Conservation (phyloP, 2,329 filamentous ascomycete species). For the Hymenotorrendiella dingleyae region DNA sequence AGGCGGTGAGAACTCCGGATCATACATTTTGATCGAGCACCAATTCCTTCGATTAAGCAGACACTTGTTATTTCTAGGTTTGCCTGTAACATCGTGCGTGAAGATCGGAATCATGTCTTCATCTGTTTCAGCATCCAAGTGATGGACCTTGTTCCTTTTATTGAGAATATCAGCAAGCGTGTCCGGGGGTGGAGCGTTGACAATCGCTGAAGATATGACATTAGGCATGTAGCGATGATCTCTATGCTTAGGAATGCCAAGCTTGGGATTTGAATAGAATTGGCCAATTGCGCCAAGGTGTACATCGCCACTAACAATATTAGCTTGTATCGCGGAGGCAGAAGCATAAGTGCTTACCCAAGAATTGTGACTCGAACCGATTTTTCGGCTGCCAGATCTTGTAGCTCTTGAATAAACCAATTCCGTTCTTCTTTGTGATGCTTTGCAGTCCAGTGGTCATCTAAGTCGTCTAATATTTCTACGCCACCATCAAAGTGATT, state of each 20-base stretch:
- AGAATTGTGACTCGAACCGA: conserved; percentile 88
- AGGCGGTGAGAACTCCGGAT: conserved; percentile 69
- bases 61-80: conserved; percentile 83
- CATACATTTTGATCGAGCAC: conserved; percentile 85
- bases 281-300: conserved; percentile 89
- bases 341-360: conserved; percentile 41
- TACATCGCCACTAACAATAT: conserved; percentile 70
- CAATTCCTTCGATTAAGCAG: conserved; percentile 88
- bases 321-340: conserved; percentile 10
- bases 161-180: conserved; percentile 88
- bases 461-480: conserved; percentile 80
- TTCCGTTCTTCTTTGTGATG: conserved; percentile 88
- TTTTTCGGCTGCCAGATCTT: conserved; percentile 88
- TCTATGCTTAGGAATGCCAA: conserved; percentile 74
- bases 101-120: conserved; percentile 97
- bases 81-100: conserved; percentile 80
- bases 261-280: conserved; percentile 87
- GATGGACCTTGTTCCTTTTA: conserved; percentile 78
- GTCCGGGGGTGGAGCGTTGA: conserved; percentile 82
- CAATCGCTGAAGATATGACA: conserved; percentile 88
- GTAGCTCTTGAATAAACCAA: conserved; percentile 81
- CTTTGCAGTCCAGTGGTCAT: conserved; percentile 96
- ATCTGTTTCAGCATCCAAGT: conserved; percentile 71
- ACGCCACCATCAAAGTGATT: conserved; percentile 90
- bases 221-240: conserved; percentile 98